Evolutionary conservation across 805 yeast genomes (phyloP), one percentile per base, ranked within the genome.

Genomic region (Lipomyces chichibuensis): DNA sequence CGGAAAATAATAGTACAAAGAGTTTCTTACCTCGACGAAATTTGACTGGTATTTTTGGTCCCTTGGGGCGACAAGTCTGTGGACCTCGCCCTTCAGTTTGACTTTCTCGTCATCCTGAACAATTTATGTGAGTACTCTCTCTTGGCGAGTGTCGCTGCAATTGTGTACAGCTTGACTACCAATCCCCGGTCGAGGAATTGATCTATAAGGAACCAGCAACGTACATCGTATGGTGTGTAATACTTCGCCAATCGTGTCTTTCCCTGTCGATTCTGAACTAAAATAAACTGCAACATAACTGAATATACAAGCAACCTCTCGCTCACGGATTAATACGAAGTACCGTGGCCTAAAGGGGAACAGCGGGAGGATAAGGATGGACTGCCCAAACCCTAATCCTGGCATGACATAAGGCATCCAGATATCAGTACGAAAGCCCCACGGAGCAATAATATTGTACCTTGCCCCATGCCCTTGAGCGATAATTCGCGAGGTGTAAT

Each of bases 181-280:
- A 52, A 49, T 23, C 7, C 32, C 32, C 32, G 32, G 32, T 29
- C n/a, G 57, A 52, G 13, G 61, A 59, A 53, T 7, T 20, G 62
- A 49, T 59, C 49, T 3, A 7, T 7, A 43, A n/a, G 9, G 23
- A 43, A n/a, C 23, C 11, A 9, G 2, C 9, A 17, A 74, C 83
- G 59, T 69, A 80, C 84, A 3, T 80, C 65, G 65, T 79, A 80
- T 8, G 82, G 79, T 8, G 76, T 75, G 75, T 84, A 94, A 93
- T 96, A 93, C 77, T 92, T 89, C 7, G 91, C 88, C 17, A 94
- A 80, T 67, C 99, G 84, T 27, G 94, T 86, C 71, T 90, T 90
- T n/a, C 99, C 98, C 79, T 94, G 98, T 66, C 97, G 84, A 76
- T 94, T 94, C 76, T 94, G 87, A 57, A 94, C 89, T 54, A 93